Evolutionary conservation across 306 rosid genomes (phyloP).

Genomic region (Prunus salicina): DNA sequence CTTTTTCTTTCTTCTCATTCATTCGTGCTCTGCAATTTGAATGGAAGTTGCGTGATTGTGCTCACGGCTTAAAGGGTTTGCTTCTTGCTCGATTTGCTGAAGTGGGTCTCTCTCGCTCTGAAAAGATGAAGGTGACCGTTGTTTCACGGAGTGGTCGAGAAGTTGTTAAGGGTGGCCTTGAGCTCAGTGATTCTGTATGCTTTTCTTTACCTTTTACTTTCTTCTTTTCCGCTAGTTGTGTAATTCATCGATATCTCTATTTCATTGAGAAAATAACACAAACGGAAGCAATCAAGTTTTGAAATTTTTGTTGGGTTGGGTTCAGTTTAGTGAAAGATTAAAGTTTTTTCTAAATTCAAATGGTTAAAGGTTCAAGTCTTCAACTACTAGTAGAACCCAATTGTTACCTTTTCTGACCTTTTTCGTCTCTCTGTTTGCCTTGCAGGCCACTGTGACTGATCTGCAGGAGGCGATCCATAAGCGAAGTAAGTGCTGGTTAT

Average conservation of each 20-base stretch:
- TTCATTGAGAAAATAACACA: slow-evolving; percentile 7
- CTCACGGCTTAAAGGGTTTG: slow-evolving; percentile 7
- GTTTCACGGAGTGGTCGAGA: slow-evolving; percentile 87
- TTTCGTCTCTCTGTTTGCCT: slow-evolving; percentile 14
- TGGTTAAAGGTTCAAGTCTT: background rate
- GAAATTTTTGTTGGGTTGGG: background rate
- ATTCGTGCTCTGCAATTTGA: slow-evolving; percentile 8
- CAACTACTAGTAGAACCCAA: background rate
- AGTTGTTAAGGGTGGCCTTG: slow-evolving; percentile 73
- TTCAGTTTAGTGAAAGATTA: slow-evolving; percentile 11
- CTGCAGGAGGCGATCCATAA: slow-evolving; percentile 81
- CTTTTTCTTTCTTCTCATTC: background rate
- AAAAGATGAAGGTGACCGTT: slow-evolving; percentile 71
- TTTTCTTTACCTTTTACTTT: background rate
- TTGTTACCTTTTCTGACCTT: slow-evolving; percentile 18
- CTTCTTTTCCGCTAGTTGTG: background rate
- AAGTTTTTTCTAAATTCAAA: background rate
- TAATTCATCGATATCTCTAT: background rate
- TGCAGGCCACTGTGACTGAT: slow-evolving; percentile 92
- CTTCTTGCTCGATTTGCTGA: slow-evolving; percentile 23
- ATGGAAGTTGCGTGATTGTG: slow-evolving; percentile 30
- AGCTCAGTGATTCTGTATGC: slow-evolving; percentile 74
- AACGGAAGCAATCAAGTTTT: background rate
- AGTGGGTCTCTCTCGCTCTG: slow-evolving; percentile 27
- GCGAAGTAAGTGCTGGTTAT: slow-evolving; percentile 59